Evolutionary conservation across 2,329 filamentous ascomycete species (phyloP).

Genomic region (Boeremia lycopersici): DNA sequence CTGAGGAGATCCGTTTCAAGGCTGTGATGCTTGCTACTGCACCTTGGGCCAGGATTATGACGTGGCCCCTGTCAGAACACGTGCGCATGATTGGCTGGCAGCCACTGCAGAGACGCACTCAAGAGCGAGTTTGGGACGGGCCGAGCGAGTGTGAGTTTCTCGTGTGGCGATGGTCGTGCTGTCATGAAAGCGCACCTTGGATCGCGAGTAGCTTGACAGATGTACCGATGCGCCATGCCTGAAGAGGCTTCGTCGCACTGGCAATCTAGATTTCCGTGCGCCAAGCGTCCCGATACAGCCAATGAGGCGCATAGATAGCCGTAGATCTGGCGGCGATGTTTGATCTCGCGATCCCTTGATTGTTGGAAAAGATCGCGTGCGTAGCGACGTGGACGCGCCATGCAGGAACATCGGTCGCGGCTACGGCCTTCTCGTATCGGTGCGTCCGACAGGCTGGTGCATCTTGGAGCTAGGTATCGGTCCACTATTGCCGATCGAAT

Average conservation of each 20-base stretch:
- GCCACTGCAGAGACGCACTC: slow-evolving; percentile 29
- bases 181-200: slow-evolving; percentile 31
- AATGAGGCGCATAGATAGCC: slow-evolving; percentile 9
- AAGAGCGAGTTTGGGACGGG: slow-evolving; percentile 29
- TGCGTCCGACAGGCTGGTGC: not conserved
- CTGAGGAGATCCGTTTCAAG: slow-evolving; percentile 35
- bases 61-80: slow-evolving; percentile 22
- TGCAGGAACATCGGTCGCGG: slow-evolving; percentile 16
- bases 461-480: slow-evolving; percentile 1
- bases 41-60: slow-evolving; percentile 26
- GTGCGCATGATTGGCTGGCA: slow-evolving; percentile 23
- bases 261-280: slow-evolving; percentile 25
- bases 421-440: slow-evolving; percentile 3
- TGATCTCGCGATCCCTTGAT: slow-evolving; percentile 15
- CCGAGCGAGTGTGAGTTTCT: slow-evolving; percentile 22
- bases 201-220: slow-evolving; percentile 32
- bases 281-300: slow-evolving; percentile 13
- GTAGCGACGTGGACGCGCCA: not conserved
- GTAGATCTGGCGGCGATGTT: slow-evolving; percentile 25
- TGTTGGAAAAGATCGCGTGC: slow-evolving; percentile 15
- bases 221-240: slow-evolving; percentile 23
- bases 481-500: not conserved
- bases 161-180: slow-evolving; percentile 33
- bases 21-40: slow-evolving; percentile 30
- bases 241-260: slow-evolving; percentile 10